Base-by-base conservation (phyloP, 1,284 basidiomycete species). In the Leccinum griseonigrum region DNA sequence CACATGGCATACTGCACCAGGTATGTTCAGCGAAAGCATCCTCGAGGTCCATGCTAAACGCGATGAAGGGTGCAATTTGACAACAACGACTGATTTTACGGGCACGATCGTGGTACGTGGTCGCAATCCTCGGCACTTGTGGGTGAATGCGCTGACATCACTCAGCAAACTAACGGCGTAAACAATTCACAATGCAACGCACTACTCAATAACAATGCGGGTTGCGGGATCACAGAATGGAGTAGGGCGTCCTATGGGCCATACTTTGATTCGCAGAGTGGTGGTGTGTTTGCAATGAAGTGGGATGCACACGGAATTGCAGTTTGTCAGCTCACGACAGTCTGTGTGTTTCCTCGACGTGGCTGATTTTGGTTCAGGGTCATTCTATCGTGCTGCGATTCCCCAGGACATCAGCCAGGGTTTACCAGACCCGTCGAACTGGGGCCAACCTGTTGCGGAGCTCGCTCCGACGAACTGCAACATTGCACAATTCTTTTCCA, bases 261-360 rank as follows among this genome's bases (percentile, higher is more conserved):
- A 53, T 78, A 77, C 11, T 85, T 87, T 68, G 85, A 87, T 65
- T 78, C 76, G 0, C 77, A 78, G 60, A 78, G 82, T n/a, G 87
- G 87, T 3, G 87, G 87, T 22, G 81, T 86, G 1, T 88, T 83
- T 64, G 86, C 80, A 4, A 86, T 86, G 81, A 81, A 82, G 60
- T 88, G 85, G 85, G 83, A 85, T 61, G 69, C 77, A 28, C 75
- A 70, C 46, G 84, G 83, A 0, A 85, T 87, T 63, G 78, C 80
- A 50, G 78, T 85, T 60, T 87, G 85, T 86, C 60, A 67, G 84
- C 72, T n/a, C 11, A 40, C 28, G 13, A 46, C n/a, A 32, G 22
- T 56, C 54, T 58, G 16, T 43, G 13, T 59, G 22, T 57, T 40
- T 58, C 53, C 57, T 52, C 51, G 51, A 53, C 54, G 18, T 31